These are phyloP conservation scores for Adansonia madagascariensis DNA, from an alignment of 441 rosid genomes.

Conservation along the genomic window DNA sequence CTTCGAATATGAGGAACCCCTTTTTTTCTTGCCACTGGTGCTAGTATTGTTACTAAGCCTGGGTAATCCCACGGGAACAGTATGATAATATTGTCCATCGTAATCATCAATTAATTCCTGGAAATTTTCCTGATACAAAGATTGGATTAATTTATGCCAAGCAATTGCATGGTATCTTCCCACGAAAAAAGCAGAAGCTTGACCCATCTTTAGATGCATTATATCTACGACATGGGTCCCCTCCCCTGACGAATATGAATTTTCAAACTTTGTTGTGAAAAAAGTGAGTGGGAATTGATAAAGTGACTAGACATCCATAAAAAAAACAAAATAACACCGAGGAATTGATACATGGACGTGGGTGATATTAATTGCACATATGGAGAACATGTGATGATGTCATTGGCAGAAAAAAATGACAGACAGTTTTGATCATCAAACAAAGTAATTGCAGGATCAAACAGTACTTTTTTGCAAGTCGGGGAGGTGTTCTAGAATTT, in stretches of 20 bases:
- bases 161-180: not conserved
- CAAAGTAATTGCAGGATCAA: not conserved
- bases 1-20: not conserved
- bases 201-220: not conserved
- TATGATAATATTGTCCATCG: not conserved
- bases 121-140: not conserved
- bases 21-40: not conserved
- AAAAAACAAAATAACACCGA: not conserved
- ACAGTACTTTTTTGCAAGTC: no score
- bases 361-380: not conserved
- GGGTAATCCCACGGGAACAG: no score
- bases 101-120: constrained; percentile 1
- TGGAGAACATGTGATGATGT: not conserved
- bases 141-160: not conserved
- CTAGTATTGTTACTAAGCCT: not conserved
- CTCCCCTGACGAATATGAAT: not conserved
- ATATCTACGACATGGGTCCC: not conserved
- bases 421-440: not conserved
- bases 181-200: not conserved
- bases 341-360: not conserved
- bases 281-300: not conserved
- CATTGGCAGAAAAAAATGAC: not conserved
- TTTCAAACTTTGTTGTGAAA: constrained; percentile 13
- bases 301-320: not conserved
- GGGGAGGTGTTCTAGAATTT: not conserved